Evolutionary conservation across 441 rosid genomes (phyloP), one percentile per base, ranked within the genome.

Genomic region (Bocquillonia castaneifolia): DNA sequence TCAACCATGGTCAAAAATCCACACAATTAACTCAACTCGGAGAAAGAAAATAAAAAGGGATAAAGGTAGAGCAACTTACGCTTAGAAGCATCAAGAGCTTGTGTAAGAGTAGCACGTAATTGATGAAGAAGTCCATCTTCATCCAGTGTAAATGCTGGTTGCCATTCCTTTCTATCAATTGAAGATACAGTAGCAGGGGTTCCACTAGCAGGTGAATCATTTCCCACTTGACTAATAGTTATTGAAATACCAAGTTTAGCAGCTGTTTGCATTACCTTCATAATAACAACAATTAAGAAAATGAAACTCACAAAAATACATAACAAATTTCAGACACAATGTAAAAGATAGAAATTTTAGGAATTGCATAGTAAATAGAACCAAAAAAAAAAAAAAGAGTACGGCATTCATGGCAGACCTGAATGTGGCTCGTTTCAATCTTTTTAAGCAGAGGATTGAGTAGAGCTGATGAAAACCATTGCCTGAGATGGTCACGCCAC

Each of bases 401-500:
- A 45, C 14, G 56, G 32, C 47, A 31, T 52, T 36, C 59, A 64
- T 31, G 54, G 51, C 73, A 55, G 25, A 93, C 99, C 99, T 90
- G 92, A 76, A 83, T 62, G 70, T 94, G 97, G 79, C 97, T 89
- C 76, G 83, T 90, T 74, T 90, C 94, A 44, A 91, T 79, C 85
- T 88, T 94, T 76, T 72, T 74, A 62, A 89, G 89, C 40, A 94
- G 72, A 63, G 96, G 96, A 51, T 82, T 88, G 57, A 94, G 88
- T 69, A 94, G 76, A 70, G 81, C 83, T 3, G 89, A 86, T 61
- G 99, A 88, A 81, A 93, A 86, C 99, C 99, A 94, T 68, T 94
- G 99, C 81, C 99, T 85, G 61, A 94, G 95, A 72, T 72, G 76
- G 76, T 94, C 99, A 64, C 88, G 90, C 97, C 99, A 94, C 74